These are phyloP conservation scores for Chrysoporthe austroafricana DNA, from an alignment of 2,329 filamentous ascomycete genomes.

Conservation along the genomic window DNA sequence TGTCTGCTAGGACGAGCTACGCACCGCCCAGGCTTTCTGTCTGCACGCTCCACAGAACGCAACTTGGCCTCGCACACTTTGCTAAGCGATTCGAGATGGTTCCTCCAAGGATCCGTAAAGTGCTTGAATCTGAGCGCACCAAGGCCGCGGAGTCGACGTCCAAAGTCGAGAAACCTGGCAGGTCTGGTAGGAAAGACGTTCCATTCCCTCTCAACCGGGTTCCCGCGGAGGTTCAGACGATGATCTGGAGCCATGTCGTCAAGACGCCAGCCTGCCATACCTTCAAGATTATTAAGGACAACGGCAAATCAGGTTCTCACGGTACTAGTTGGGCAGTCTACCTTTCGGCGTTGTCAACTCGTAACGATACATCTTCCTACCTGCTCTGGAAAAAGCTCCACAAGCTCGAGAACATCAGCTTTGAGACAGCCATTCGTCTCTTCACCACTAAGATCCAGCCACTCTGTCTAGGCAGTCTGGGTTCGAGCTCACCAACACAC, in stretches of 20 bases:
- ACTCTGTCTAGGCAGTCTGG: neutral
- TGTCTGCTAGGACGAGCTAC: neutral
- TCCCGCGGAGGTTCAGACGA: constrained; percentile 30
- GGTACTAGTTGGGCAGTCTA: neutral
- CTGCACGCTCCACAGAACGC: too few relatives aligned
- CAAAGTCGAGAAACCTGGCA: neutral
- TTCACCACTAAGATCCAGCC: neutral
- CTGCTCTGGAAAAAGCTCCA: constrained; percentile 18
- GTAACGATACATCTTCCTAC: constrained; percentile 17
- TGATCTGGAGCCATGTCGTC: constrained; percentile 30
- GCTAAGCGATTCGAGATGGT: neutral
- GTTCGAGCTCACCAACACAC: neutral
- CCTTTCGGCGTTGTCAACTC: neutral
- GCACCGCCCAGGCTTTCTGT: neutral
- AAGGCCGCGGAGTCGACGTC: neutral
- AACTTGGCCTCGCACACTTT: neutral
- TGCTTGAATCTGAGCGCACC: too few relatives aligned
- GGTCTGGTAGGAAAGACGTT: neutral
- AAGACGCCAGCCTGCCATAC: constrained; percentile 31
- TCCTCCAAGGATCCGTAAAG: neutral
- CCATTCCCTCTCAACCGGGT: constrained; percentile 9
- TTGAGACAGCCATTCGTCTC: constrained; percentile 20
- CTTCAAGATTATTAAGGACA: constrained; percentile 2
- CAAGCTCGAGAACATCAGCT: constrained; percentile 20
- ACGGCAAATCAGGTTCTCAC: neutral